Percentiles rank a stretch among this genome's conserved stretches.
Evolutionary conservation across 345 rosid species (phyloP).

Genomic region (Euphorbia lathyris): DNA sequence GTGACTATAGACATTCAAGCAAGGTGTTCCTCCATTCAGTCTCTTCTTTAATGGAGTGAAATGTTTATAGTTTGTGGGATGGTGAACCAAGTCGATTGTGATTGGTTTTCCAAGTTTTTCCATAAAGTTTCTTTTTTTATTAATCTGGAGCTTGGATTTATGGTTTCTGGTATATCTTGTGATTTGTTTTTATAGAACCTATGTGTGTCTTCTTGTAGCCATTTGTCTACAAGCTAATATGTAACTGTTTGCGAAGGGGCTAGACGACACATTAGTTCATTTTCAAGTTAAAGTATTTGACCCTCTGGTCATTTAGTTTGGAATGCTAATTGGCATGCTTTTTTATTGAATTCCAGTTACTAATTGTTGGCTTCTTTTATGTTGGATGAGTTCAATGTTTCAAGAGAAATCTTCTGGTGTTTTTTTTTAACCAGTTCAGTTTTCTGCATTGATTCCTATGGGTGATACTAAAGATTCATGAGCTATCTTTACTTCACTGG

Average conservation of each 20-base stretch:
- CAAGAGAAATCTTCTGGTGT: not conserved
- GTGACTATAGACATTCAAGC: conserved; percentile 8
- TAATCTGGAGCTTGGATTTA: conserved; percentile 12
- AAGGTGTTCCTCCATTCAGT: conserved; percentile 9
- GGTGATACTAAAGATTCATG: too few species aligned
- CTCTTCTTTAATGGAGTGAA: conserved; percentile 25
- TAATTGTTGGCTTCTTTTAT: not conserved
- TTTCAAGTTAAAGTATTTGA: conserved; percentile 21
- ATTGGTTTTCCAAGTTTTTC: conserved; percentile 18
- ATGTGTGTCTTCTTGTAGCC: conserved; percentile 31
- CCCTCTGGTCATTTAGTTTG: conserved; percentile 19
- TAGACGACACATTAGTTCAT: conserved; percentile 27
- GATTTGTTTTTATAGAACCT: conserved; percentile 37
- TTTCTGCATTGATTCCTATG: too few species aligned
- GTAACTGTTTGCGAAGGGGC: conserved; percentile 36
- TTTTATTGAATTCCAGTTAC: conserved; percentile 6
- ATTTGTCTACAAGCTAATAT: conserved; percentile 41
- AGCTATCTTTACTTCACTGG: not conserved
- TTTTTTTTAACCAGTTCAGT: too few species aligned
- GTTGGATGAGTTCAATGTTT: not conserved
- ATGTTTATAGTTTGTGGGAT: conserved; percentile 30
- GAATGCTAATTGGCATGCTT: conserved; percentile 26
- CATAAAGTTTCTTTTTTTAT: conserved; percentile 11
- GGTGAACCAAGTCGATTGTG: conserved; percentile 14
- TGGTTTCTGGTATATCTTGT: conserved; percentile 25